Percentiles rank a stretch among this genome's conserved stretches.
These are phyloP conservation scores for Urtica urens DNA, from an alignment of 306 rosid genomes.

Conservation along the genomic window DNA sequence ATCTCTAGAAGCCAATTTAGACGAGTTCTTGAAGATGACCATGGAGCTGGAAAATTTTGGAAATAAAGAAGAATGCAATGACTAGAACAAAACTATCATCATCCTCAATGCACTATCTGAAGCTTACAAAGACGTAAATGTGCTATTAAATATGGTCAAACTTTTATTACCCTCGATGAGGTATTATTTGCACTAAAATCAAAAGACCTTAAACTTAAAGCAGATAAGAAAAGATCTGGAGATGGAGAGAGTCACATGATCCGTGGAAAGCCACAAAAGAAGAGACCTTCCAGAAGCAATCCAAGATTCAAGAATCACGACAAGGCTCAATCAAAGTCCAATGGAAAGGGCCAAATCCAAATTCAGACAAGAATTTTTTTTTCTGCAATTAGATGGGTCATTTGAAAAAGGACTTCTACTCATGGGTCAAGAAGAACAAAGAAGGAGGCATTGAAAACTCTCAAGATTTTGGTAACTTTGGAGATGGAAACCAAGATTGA, in stretches of 20 bases:
- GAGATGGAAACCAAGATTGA: background rate
- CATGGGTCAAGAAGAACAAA: background rate
- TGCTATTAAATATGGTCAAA: too few species aligned
- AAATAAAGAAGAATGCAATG: background rate
- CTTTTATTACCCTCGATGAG: too few species aligned
- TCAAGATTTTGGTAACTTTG: too few species aligned
- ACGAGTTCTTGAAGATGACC: background rate
- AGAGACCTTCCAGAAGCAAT: background rate
- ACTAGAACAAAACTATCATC: background rate
- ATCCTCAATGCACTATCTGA: too few species aligned
- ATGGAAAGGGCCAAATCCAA: too few species aligned
- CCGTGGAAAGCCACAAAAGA: background rate
- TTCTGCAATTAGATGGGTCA: background rate
- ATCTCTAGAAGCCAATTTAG: background rate
- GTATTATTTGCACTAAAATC: too few species aligned
- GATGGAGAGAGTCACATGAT: background rate
- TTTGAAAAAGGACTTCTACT: background rate
- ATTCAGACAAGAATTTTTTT: too few species aligned
- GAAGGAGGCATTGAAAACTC: background rate
- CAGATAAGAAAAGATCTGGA: background rate
- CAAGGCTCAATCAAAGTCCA: background rate
- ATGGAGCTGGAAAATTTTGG: background rate
- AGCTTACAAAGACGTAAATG: too few species aligned
- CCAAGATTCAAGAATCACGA: background rate
- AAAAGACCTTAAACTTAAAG: too few species aligned